Conservation (phyloP, 805 yeast species). For the Candida krabiensis region DNA sequence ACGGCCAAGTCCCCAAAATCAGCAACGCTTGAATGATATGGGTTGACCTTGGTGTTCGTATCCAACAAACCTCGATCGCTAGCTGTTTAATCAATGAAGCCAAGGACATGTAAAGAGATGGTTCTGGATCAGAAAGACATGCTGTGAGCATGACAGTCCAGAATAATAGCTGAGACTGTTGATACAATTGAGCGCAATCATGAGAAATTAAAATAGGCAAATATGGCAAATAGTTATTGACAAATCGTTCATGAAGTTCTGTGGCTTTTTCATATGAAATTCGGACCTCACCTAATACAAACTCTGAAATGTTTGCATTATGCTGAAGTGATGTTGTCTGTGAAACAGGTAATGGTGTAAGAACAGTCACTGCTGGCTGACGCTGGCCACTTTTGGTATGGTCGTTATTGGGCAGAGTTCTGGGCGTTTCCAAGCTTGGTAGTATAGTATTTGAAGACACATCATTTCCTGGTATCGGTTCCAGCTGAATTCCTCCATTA, state of each 20-base stretch:
- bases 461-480: not conserved
- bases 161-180: constrained; percentile 80
- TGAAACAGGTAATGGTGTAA: constrained; percentile 18
- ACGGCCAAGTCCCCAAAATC: constrained; percentile 86
- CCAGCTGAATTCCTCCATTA: not conserved
- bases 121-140: constrained; percentile 82
- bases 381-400: constrained; percentile 4
- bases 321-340: constrained; percentile 20
- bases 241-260: constrained; percentile 69
- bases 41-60: constrained; percentile 88
- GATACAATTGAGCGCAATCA: constrained; percentile 72
- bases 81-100: constrained; percentile 79
- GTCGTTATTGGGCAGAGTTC: not conserved
- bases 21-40: constrained; percentile 89
- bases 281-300: constrained; percentile 72
- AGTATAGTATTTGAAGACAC: not conserved
- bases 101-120: constrained; percentile 71
- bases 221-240: constrained; percentile 66
- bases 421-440: not conserved
- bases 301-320: constrained; percentile 50
- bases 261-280: constrained; percentile 67
- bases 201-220: constrained; percentile 76
- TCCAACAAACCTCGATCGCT: constrained; percentile 92
- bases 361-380: constrained; percentile 17
- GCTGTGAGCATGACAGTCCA: constrained; percentile 93